Percentiles rank a stretch among this genome's conserved stretches.
These are phyloP conservation scores for Telfairia occidentalis DNA, from an alignment of 331 rosid species.

Conservation along the genomic window DNA sequence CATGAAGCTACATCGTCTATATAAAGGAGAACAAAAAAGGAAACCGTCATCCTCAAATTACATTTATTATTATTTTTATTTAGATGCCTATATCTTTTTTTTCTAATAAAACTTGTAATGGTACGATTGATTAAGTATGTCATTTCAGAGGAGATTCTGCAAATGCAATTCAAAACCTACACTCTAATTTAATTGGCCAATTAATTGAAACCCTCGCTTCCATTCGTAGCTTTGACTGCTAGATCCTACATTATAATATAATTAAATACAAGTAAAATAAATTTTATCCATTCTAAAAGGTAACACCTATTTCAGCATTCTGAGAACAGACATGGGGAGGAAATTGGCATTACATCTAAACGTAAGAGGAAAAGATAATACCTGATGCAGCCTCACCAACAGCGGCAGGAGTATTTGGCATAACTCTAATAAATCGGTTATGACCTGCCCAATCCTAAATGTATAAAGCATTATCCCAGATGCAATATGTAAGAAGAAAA, in stretches of 20 bases:
- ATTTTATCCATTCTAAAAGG: neutral
- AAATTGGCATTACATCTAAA: neutral
- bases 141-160: neutral
- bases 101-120: neutral
- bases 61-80: neutral
- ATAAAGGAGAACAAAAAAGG: neutral
- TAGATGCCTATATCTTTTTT: neutral
- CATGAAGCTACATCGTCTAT: neutral
- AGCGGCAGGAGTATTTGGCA: constrained; percentile 90
- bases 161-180: neutral
- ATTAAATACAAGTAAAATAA: neutral
- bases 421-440: constrained; percentile 66
- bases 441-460: constrained; percentile 82
- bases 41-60: neutral
- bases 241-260: neutral
- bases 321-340: neutral
- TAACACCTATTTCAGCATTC: neutral
- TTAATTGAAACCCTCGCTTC: neutral
- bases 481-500: neutral
- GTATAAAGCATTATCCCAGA: constrained; percentile 4
- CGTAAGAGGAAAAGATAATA: constrained; percentile 9
- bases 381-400: constrained; percentile 91
- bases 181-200: neutral
- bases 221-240: neutral
- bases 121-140: neutral